Percentiles rank a stretch among this genome's conserved stretches.
Conservation (phyloP, 2,329 filamentous ascomycete species). For the Exophiala alcalophila region DNA sequence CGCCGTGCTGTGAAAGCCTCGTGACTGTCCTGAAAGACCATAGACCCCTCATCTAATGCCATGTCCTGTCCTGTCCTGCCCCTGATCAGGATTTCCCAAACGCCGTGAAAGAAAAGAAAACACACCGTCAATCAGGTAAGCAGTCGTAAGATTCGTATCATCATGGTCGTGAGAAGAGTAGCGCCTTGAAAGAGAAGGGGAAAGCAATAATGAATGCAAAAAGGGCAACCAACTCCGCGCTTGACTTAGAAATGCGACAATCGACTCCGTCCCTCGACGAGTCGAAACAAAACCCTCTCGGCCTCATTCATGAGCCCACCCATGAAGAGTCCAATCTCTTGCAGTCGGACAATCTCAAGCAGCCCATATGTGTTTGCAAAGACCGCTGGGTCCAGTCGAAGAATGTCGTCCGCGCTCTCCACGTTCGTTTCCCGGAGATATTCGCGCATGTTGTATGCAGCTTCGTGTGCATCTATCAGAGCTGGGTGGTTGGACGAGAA, state of each 20-base stretch:
- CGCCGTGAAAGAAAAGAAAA: conserved; percentile 13
- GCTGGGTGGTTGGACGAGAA: conserved; percentile 20
- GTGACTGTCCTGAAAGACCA: too few relatives aligned
- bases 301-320: conserved; percentile 39
- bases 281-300: conserved; percentile 34
- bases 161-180: conserved; percentile 11
- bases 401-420: conserved; percentile 18
- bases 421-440: conserved; percentile 25
- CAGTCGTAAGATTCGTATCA: conserved; percentile 18
- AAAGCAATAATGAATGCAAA: conserved; percentile 2
- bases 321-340: conserved; percentile 30
- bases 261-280: conserved; percentile 32
- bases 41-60: too few relatives aligned
- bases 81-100: conserved; percentile 1
- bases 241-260: conserved; percentile 34
- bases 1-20: too few relatives aligned
- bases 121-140: conserved; percentile 3
- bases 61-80: neutral
- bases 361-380: conserved; percentile 32
- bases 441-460: conserved; percentile 20
- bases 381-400: conserved; percentile 21
- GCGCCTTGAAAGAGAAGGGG: conserved; percentile 4
- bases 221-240: conserved; percentile 3
- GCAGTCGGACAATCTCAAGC: conserved; percentile 34
- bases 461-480: conserved; percentile 22